Base-by-base conservation (phyloP, 192 early-diverging fungal genomes). In the Lunasporangiospora selenospora region DNA sequence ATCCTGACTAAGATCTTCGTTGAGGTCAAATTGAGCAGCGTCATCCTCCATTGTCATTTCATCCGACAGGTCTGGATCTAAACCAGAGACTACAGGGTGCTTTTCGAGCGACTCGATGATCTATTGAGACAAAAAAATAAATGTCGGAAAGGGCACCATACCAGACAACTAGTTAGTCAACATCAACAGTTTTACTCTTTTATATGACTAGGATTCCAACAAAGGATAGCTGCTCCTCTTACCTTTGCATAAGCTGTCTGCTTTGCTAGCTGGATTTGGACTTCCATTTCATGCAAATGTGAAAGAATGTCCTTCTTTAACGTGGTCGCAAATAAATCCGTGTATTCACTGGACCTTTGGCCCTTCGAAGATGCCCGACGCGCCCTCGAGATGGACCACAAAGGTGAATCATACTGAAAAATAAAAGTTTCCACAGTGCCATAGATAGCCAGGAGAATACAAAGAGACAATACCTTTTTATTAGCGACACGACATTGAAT, bases 221-320 rank as follows among this genome's bases (percentile, higher is more conserved):
- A 44, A 15, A 13, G 26, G 19, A 18, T 31, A 3, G n/a, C n/a
- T 21, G 12, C 18, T 46, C 31, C 12, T 1, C n/a, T 1, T 62
- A 73, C 69, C 43, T 73, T 73, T 1, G 26, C 23, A 36, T 73
- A 58, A 0, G 69, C 69, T 26, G 19, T 43, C 2, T 30, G n/a
- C 34, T 73, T 73, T 6, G 55, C 69, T 45, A 57, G 38, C 23
- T 73, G 60, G 18, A 73, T 51, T 26, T 55, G 46, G 3, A 40
- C 42, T 3, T 45, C 53, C 49, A 73, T 44, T 19, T n/a, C 49
- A 21, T 58, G 54, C 18, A 73, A 30, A 53, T 73, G 69, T 8
- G 31, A 29, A 3, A 38, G 29, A 32, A 73, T 73, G 18, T 73
- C 61, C 1, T 16, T 34, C 36, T 46, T 38, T 7, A 73, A 16